Evolutionary conservation across 2,329 filamentous ascomycete genomes (phyloP), one percentile per base, ranked within the genome.

Genomic region (Phoma sp.): DNA sequence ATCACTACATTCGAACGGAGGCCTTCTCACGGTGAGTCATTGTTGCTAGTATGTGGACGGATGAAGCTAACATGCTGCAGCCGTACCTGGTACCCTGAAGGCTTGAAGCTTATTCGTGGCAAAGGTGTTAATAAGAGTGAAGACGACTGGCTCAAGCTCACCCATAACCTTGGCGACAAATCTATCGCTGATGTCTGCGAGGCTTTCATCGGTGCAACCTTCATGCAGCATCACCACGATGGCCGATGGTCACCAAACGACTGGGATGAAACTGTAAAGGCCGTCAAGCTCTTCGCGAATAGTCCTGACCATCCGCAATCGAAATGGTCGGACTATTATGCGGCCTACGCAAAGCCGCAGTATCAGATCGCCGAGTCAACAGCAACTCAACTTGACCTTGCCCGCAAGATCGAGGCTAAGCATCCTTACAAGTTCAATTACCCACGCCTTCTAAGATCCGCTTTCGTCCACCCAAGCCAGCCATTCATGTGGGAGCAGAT

Each of bases 101-200:
- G 89, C 0, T 78, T 96, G 28, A 85, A 84, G 23, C 79, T 97
- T 17, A 82, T 88, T 5, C 84, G 84, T 54, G 93, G 93, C 25
- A 96, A 93, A 66, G 78, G 81, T 4, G 77, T 79, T 37, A 84
- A 81, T 55, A 80, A 77, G 47, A 80, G 77, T 52, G 79, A 74
- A 17, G 64, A 73, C 11, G 74, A 79, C 10, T 78, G 77, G 21
- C 74, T 78, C 5, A 82, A 77, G 9, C 93, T 97, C 68, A 78
- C 77, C 0, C 65, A 68, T 47, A 63, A 64, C 15, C 82, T 99
- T 2, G 88, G 87, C 0, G 90, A 96, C 75, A 99, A 99, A 78
- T 89, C 90, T 1, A 88, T 96, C 66, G 93, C 95, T 3, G 95
- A 98, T 74, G 92, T 98, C 0, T 96, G 91, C 56, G 95, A 98